A percentile compares a stretch with the other conserved stretches of the same genome.
phyloP scores from a whole-genome alignment of 2,329 filamentous ascomycete species.

The Conoideocrella luteorostrata region DNA sequence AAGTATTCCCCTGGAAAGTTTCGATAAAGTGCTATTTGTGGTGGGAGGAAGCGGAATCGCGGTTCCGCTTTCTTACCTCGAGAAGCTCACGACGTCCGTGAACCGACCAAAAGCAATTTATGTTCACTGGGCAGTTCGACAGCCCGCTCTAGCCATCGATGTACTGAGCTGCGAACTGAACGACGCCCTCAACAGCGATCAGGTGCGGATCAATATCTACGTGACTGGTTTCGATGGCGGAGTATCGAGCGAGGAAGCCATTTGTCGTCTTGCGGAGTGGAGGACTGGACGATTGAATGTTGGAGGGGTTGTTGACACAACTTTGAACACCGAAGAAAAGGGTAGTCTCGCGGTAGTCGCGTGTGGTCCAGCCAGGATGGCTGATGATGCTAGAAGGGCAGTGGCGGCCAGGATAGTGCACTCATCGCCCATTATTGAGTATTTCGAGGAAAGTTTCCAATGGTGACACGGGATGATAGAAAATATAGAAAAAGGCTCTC shows the following conservation, averaged over 20 bases:
- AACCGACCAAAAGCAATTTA: conserved; percentile 19
- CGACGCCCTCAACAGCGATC: conserved; percentile 22
- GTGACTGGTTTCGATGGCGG: conserved; percentile 11
- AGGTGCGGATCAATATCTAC: conserved; percentile 7
- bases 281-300: conserved; percentile 31
- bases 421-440: conserved; percentile 13
- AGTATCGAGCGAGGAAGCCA: conserved; percentile 12
- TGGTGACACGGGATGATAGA: too few species aligned
- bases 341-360: conserved; percentile 34
- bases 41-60: conserved; percentile 40
- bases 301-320: conserved; percentile 21
- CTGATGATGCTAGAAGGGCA: conserved; percentile 33
- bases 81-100: conserved; percentile 15
- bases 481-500: too few species aligned
- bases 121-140: conserved; percentile 38
- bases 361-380: conserved; percentile 39
- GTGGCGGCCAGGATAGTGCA: conserved; percentile 25
- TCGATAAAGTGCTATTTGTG: conserved; percentile 34
- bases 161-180: conserved; percentile 27
- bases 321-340: conserved; percentile 13
- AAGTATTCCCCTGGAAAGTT: conserved; percentile 29
- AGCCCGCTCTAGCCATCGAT: conserved; percentile 29
- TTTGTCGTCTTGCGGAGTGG: too few species aligned
- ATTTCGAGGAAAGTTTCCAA: conserved; percentile 12
- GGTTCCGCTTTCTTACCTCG: conserved; percentile 33